Evolutionary conservation across 2,329 filamentous ascomycete species (phyloP), one percentile per base, ranked within the genome.

Genomic region (Apiospora aurea): DNA sequence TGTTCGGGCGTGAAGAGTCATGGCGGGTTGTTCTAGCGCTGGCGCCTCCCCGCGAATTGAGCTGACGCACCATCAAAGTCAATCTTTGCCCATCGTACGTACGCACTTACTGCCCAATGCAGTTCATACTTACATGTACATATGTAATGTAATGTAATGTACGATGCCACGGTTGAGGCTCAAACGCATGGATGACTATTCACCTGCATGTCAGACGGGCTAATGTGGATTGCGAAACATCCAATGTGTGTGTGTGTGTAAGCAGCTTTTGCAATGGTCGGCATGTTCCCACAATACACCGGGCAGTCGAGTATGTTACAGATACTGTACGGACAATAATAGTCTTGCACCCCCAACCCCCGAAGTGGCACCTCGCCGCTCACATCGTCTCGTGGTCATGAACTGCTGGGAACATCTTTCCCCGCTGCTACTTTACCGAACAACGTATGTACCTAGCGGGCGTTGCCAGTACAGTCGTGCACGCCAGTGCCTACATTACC

Each of bases 21-120:
- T 64, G 57, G 6, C n/a, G 34, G 13, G n/a, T n/a, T 41, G 57
- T 64, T 64, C 57, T 64, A 64, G 57, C 57, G 57, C 41, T 64
- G 57, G 57, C 57, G 34, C 57, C 57, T 64, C 57, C 57, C 57
- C 57, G 57, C 57, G 57, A 64, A 64, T 64, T 61, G 57, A 64
- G 57, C 57, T n/a, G 57, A 64, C 57, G 57, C 57, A 64, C 34
- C 57, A 41, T 24, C 4, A 41, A 64, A 64, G 57, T 64, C 57
- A 64, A 64, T 64, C 57, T 64, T 21, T 64, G 34, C 5, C 29
- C 34, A 41, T 64, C 57, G 57, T 64, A 64, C 34, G 53, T 38
- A 61, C 53, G 53, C 53, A 21, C 26, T 21, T 61, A 21, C 26
- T 21, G 38, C 29, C 29, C 16, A 61, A 61, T 34, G 53, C 29